Evolutionary conservation across 495 filamentous ascomycete genomes (phyloP), one percentile per base, ranked within the genome.

Genomic region (Choiromyces venosus): DNA sequence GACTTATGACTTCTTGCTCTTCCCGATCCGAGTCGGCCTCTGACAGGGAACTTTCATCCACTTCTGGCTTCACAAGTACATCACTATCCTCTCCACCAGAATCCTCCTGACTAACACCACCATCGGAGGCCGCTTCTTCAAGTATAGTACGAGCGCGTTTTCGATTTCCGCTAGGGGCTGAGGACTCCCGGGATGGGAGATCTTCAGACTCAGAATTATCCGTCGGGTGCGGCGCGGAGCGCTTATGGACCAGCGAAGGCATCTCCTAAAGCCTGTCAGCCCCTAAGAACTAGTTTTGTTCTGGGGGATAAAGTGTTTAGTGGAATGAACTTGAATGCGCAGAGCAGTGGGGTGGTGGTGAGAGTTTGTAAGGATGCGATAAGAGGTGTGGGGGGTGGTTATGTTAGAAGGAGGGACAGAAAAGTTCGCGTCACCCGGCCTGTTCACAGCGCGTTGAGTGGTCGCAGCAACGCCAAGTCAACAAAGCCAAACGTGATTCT

Each of bases 1-100:
- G 69, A 36, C 70, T 69, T 35, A 80, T 65, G 65, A 76, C 52
- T 52, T 77, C 78, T 38, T 77, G 74, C 67, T 80, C 78, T 38
- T 80, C 78, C 25, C 66, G 65, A 65, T 80, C 78, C 6, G 64
- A 40, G 44, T 73, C 77, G 4, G 73, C 76, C 25, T 67, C 56
- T 16, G 77, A 71, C 16, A 78, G 46, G 25, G 70, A 69, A 61
- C 73, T 77, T 52, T 69, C 79, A 56, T 21, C 29, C 37, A 33
- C 19, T 33, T 79, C 78, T 25, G 35, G 6, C 25, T 79, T 70
- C 39, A 80, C 66, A 29, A 29, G 37, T 9, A 38, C 74, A 40
- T 72, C 65, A 0, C 74, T 70, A 14, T 68, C 78, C 18, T 66
- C 68, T n/a, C 37, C 19, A 10, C 70, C 71, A 18, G 37, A 68